Evolutionary conservation across 2,329 filamentous ascomycete species (phyloP).

Genomic region (Colletotrichum sp.): DNA sequence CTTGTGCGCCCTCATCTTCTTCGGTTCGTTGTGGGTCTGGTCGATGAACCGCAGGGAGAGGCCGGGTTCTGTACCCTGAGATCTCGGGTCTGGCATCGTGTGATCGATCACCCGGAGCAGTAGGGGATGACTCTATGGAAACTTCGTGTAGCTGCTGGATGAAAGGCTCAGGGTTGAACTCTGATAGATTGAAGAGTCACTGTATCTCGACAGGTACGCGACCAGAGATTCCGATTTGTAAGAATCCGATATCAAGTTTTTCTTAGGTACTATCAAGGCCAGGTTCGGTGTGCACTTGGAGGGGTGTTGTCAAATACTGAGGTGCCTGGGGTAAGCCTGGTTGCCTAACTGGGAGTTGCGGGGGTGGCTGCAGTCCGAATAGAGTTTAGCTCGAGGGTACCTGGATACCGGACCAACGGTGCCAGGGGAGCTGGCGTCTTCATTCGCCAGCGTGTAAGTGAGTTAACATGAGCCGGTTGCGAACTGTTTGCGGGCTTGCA

Average conservation of each 20-base stretch:
- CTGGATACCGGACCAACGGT: neutral
- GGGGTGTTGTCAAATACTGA: neutral
- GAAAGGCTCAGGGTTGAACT: neutral
- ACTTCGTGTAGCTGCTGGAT: neutral
- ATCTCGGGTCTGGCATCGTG: neutral
- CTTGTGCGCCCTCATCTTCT: constrained; percentile 25
- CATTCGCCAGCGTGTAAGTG: neutral
- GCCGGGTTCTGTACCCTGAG: neutral
- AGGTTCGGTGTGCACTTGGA: neutral
- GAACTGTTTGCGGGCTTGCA: neutral
- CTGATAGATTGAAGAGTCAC: neutral
- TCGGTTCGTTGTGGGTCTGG: neutral
- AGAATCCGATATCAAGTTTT: neutral
- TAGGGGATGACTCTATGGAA: neutral
- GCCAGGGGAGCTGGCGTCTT: neutral
- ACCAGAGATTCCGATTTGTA: no score
- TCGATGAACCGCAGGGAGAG: neutral
- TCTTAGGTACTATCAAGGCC: neutral
- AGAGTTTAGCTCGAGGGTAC: neutral
- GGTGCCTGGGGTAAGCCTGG: neutral
- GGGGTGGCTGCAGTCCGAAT: neutral
- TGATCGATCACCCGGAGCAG: neutral
- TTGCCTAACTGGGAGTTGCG: neutral
- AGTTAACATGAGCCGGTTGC: neutral
- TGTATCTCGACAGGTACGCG: neutral